These are phyloP conservation scores for Wickerhamiella siamensis DNA, from an alignment of 805 yeast genomes.

Conservation along the genomic window DNA sequence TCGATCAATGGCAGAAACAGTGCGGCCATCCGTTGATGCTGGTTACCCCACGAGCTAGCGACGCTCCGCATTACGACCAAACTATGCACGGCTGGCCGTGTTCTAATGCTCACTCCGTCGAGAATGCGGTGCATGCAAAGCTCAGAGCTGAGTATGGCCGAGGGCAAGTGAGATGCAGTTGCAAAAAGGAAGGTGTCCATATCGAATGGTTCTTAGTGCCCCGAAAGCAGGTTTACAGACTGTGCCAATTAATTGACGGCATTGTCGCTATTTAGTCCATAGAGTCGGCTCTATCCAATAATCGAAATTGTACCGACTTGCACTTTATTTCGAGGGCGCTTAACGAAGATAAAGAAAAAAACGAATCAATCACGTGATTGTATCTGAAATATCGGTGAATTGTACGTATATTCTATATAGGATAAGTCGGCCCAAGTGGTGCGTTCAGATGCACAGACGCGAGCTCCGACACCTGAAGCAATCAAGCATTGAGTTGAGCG, in stretches of 20 bases:
- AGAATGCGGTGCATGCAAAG: conserved; percentile 14
- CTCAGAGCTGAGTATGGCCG: conserved; percentile 17
- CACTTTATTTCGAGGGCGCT: too few species aligned
- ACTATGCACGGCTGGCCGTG: conserved; percentile 19
- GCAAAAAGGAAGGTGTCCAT: conserved; percentile 17
- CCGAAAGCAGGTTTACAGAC: conserved; percentile 1
- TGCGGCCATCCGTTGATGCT: conserved; percentile 19
- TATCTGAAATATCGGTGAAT: too few species aligned
- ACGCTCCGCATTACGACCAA: conserved; percentile 7
- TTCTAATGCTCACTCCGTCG: conserved; percentile 13
- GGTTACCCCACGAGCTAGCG: conserved; percentile 9
- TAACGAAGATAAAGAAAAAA: too few species aligned
- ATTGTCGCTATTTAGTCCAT: background rate
- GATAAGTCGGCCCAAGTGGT: background rate
- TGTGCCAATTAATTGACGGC: conserved; percentile 6
- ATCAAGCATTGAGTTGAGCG: conserved; percentile 38
- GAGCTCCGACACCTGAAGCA: background rate
- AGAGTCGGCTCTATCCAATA: too few species aligned
- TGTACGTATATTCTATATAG: background rate
- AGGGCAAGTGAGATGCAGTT: conserved; percentile 21
- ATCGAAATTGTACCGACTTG: too few species aligned
- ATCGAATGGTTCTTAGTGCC: conserved; percentile 21
- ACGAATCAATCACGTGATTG: too few species aligned
- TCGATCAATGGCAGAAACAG: conserved; percentile 21
- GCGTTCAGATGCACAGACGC: background rate